Evolutionary conservation across 2,329 filamentous ascomycete genomes (phyloP).

Genomic region (Mycogone perniciosa): DNA sequence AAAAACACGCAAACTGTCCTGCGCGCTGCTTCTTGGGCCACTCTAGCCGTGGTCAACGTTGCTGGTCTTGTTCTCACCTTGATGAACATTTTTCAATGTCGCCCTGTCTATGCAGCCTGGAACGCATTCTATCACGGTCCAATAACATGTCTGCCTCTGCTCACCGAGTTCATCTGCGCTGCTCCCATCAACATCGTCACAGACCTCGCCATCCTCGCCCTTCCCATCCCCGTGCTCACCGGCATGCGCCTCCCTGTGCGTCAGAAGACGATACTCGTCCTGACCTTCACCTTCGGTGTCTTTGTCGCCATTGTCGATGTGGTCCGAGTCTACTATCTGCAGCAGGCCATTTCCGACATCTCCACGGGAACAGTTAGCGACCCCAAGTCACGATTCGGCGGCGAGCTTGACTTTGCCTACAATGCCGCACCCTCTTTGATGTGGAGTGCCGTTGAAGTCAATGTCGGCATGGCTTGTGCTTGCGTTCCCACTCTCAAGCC

Average conservation of each 20-base stretch:
- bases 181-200: conserved; percentile 90
- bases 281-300: conserved; percentile 80
- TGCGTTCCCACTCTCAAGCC: conserved; percentile 92
- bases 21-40: conserved; percentile 73
- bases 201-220: conserved; percentile 77
- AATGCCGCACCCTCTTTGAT: conserved; percentile 81
- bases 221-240: conserved; percentile 84
- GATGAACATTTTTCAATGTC: conserved; percentile 82
- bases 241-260: conserved; percentile 76
- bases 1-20: conserved; percentile 71
- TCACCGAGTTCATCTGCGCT: conserved; percentile 63
- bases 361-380: conserved; percentile 32
- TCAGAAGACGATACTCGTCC: conserved; percentile 80
- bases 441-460: conserved; percentile 92
- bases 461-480: conserved; percentile 81
- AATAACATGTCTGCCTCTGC: conserved; percentile 47
- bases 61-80: conserved; percentile 75
- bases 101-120: conserved; percentile 67
- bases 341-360: conserved; percentile 55
- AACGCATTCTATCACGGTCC: conserved; percentile 28
- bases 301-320: conserved; percentile 88
- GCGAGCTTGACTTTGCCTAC: conserved; percentile 53
- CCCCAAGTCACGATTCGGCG: conserved; percentile 42
- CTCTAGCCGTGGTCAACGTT: conserved; percentile 69
- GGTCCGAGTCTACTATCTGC: conserved; percentile 81